phyloP scores from a whole-genome alignment of 2,329 filamentous ascomycete genomes.

The Didymella sp. region DNA sequence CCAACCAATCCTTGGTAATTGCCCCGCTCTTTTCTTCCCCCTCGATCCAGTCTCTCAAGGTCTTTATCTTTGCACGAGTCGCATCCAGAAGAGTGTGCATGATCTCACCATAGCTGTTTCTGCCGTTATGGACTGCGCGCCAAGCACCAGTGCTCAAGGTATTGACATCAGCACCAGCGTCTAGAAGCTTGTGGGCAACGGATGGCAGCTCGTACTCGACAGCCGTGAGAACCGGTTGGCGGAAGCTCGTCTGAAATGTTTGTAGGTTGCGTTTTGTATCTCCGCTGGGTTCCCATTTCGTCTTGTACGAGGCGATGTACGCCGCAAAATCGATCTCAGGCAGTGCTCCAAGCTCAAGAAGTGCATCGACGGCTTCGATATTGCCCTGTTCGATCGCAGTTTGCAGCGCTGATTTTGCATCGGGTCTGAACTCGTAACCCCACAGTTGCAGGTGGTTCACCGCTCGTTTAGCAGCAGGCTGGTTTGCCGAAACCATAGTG shows the following conservation, averaged over 20 bases:
- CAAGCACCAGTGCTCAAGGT: slow-evolving; percentile 57
- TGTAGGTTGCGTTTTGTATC: slow-evolving; percentile 59
- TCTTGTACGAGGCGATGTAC: slow-evolving; percentile 66
- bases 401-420: slow-evolving; percentile 61
- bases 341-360: slow-evolving; percentile 69
- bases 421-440: slow-evolving; percentile 42
- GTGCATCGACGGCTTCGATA: slow-evolving; percentile 21
- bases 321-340: slow-evolving; percentile 67
- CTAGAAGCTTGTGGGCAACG: slow-evolving; percentile 65
- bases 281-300: slow-evolving; percentile 46
- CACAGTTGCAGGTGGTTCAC: slow-evolving; percentile 68
- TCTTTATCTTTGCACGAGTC: slow-evolving; percentile 61
- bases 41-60: slow-evolving; percentile 17
- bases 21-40: slow-evolving; percentile 4
- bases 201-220: slow-evolving; percentile 59
- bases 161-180: slow-evolving; percentile 71
- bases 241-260: slow-evolving; percentile 56
- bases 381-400: slow-evolving; percentile 54
- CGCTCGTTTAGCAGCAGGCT: slow-evolving; percentile 66
- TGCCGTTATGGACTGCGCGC: slow-evolving; percentile 33
- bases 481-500: slow-evolving; percentile 66
- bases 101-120: slow-evolving; percentile 44
- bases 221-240: slow-evolving; percentile 73
- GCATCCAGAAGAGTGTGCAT: slow-evolving; percentile 66
- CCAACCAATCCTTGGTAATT: background rate